Base-by-base conservation (phyloP, 306 rosid species). In the Cucumis cinereus region DNA sequence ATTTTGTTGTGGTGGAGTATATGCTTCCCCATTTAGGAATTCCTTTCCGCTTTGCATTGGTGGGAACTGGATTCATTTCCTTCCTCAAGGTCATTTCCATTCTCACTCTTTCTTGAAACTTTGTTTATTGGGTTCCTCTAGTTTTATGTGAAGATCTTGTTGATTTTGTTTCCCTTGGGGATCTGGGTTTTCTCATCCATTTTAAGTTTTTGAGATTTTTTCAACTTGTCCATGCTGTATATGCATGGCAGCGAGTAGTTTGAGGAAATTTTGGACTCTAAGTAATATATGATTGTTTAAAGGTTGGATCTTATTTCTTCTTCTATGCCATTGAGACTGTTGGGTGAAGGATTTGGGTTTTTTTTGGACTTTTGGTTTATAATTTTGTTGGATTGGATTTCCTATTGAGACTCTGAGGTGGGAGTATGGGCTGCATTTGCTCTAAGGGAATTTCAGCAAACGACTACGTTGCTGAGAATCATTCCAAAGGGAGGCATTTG, bases 341-440 rank as follows among this genome's bases (percentile, higher is more conserved):
- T 14, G 73, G 68, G 8, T 24, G 53, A 64, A 41, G 64, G 28
- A 55, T 7, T 67, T 54, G 79, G 33, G 6, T 23, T 53, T 69
- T 69, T 68, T 8, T 57, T 66, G n/a, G 71, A 77, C 40, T 54
- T 28, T 33, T 53, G 73, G 41, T 43, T 7, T 60, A n/a, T 15
- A 45, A 74, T 73, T 38, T 30, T 78, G 57, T 53, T 61, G 73
- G 56, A 24, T 52, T 62, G 56, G 23, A 8, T 62, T 53, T 77
- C n/a, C 70, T 72, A 70, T 56, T 72, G 71, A 43, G 30, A 67
- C 54, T 67, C 19, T 40, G 54, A 22, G 50, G 67, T 41, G 62
- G 79, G 36, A 61, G 47, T 73, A 92, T 92, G 97, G 97, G 97
- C 60, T 90, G 93, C 69, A 77, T 92, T 81, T 90, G 92, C 86